Evolutionary conservation across 2,329 filamentous ascomycete species (phyloP).

Genomic region (Fusarium succisae): DNA sequence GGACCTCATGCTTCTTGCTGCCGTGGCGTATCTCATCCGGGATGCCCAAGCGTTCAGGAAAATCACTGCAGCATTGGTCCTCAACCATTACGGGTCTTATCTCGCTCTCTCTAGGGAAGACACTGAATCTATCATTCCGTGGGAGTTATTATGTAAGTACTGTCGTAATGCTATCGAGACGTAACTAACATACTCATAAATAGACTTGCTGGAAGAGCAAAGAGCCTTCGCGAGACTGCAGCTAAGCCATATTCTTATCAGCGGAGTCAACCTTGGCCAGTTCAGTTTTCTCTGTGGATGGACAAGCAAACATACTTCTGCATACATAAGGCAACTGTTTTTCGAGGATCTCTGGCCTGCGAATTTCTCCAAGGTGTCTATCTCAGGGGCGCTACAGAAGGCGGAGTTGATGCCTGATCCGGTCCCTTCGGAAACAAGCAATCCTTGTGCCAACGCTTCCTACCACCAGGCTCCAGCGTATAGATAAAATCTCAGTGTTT

Average conservation of each 20-base stretch:
- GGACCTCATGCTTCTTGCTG: rapidly evolving
- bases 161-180: too few relatives aligned
- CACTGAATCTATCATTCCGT: rapidly evolving
- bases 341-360: too few relatives aligned
- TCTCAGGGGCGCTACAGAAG: neutral
- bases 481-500: too few relatives aligned
- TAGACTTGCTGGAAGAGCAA: neutral
- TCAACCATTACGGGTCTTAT: rapidly evolving
- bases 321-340: too few relatives aligned
- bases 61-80: rapidly evolving
- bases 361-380: too few relatives aligned
- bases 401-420: neutral
- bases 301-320: too few relatives aligned
- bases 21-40: rapidly evolving
- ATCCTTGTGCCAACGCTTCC: too few relatives aligned
- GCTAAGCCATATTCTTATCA: too few relatives aligned
- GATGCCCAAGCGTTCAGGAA: rapidly evolving
- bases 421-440: neutral
- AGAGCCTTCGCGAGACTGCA: neutral
- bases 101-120: rapidly evolving
- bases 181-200: neutral
- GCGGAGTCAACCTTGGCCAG: too few relatives aligned
- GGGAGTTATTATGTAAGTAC: neutral
- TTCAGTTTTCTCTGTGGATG: too few relatives aligned
- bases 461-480: too few relatives aligned